Percentiles rank a stretch among this genome's conserved stretches.
Conservation (phyloP, 164 flowering plant genomes). For the Nymphaea thermarum region DNA sequence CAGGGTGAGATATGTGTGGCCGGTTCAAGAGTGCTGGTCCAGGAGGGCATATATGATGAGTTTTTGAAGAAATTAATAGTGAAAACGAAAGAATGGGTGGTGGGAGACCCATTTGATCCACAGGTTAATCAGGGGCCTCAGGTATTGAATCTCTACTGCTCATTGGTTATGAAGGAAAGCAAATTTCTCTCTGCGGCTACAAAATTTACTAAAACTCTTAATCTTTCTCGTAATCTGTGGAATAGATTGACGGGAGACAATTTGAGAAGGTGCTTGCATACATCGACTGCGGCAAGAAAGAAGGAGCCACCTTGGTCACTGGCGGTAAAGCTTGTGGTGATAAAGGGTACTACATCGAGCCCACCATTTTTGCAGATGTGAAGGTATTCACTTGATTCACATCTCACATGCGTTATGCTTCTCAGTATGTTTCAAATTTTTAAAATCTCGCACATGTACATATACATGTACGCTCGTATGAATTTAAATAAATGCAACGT, state of each 20-base stretch:
- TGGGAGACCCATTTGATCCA: constrained; percentile 91
- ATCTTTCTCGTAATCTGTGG: too few relatives aligned
- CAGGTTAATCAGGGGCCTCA: constrained; percentile 58
- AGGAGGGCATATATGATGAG: constrained; percentile 76
- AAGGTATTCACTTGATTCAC: constrained; percentile 21
- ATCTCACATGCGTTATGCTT: not conserved
- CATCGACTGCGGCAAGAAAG: constrained; percentile 46
- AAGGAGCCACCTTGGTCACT: constrained; percentile 52
- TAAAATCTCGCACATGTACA: too few relatives aligned
- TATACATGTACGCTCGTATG: too few relatives aligned
- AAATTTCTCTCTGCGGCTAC: too few relatives aligned
- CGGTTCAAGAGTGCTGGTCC: constrained; percentile 67
- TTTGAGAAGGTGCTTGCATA: constrained; percentile 37
- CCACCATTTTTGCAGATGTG: constrained; percentile 56
- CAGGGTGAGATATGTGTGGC: constrained; percentile 85
- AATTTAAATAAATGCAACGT: too few relatives aligned
- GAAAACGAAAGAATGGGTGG: constrained; percentile 48
- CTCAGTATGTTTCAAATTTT: too few relatives aligned
- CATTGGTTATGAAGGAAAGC: too few relatives aligned
- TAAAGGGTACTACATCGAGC: constrained; percentile 58
- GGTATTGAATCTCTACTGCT: constrained; percentile 14
- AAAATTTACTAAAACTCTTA: too few relatives aligned
- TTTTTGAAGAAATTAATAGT: constrained; percentile 37
- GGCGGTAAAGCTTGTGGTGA: constrained; percentile 31
- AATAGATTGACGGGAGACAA: constrained; percentile 38